Conservation (phyloP, 2,329 filamentous ascomycete species). For the Calonectria hongkongensis region DNA sequence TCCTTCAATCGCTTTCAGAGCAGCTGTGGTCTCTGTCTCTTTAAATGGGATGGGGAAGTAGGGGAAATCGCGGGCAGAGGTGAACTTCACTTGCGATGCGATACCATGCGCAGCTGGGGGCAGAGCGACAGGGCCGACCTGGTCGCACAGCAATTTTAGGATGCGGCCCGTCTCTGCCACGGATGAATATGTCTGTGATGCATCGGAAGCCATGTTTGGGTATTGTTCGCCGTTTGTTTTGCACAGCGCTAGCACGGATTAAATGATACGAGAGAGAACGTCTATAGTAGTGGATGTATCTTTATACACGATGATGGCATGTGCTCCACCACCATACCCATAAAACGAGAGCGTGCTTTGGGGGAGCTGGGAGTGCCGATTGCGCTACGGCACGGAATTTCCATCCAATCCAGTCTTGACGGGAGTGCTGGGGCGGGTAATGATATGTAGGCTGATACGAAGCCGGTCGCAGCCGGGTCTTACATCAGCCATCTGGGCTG, state of each 20-base stretch:
- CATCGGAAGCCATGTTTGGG: conserved; percentile 38
- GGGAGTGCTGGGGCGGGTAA: conserved; percentile 30
- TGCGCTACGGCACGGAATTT: conserved; percentile 20
- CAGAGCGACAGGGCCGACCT: conserved; percentile 56
- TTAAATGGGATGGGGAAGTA: conserved; percentile 70
- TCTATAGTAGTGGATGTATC: conserved; percentile 19
- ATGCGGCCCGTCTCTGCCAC: conserved; percentile 48
- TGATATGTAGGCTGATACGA: conserved; percentile 1
- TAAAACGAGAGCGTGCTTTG: neutral
- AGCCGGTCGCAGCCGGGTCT: conserved; percentile 6
- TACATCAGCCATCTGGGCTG: neutral
- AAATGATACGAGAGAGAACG: conserved; percentile 11
- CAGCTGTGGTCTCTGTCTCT: conserved; percentile 66
- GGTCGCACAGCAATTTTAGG: conserved; percentile 44
- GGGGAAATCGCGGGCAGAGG: conserved; percentile 58
- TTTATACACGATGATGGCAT: conserved; percentile 36
- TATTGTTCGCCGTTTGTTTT: conserved; percentile 10
- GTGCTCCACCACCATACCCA: conserved; percentile 32
- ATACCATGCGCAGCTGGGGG: conserved; percentile 54
- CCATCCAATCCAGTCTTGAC: conserved; percentile 21
- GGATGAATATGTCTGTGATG: conserved; percentile 46
- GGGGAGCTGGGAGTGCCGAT: conserved; percentile 16
- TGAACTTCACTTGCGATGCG: conserved; percentile 57
- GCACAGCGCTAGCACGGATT: conserved; percentile 22
- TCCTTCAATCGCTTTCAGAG: conserved; percentile 66